phyloP scores from a whole-genome alignment of 2,329 filamentous ascomycete species.

The Scedosporium minutisporum region DNA sequence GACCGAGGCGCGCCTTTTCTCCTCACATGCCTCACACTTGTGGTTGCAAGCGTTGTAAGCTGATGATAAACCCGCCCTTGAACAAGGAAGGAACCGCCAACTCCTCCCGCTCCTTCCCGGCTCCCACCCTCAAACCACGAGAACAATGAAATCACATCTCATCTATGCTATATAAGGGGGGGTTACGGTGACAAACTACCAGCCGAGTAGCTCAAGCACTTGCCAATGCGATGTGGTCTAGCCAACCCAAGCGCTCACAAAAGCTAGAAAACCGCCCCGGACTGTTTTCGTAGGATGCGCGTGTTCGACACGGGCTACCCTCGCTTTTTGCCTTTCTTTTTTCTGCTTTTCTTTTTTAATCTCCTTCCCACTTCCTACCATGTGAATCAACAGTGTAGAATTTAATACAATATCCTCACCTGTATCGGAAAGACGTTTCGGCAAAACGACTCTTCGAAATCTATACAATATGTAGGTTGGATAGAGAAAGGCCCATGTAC shows the following conservation, averaged over 20 bases:
- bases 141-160: not conserved
- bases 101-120: not conserved
- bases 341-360: too few species aligned
- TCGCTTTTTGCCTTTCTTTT: not conserved
- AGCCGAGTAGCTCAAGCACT: not conserved
- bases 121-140: not conserved
- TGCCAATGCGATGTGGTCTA: not conserved
- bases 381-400: too few species aligned
- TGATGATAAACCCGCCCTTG: not conserved
- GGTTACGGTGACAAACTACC: not conserved
- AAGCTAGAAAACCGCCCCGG: not conserved
- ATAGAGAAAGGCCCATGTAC: too few species aligned
- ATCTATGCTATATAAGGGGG: not conserved
- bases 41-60: not conserved
- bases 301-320: not conserved
- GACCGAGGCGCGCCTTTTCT: not conserved
- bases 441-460: too few species aligned
- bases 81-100: not conserved
- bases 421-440: too few species aligned
- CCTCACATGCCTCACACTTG: not conserved
- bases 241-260: not conserved
- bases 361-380: too few species aligned
- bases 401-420: too few species aligned
- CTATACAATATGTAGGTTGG: too few species aligned
- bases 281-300: not conserved